These are phyloP conservation scores for Tetracladium maxilliforme DNA, from an alignment of 2,329 filamentous ascomycete genomes.

Conservation along the genomic window DNA sequence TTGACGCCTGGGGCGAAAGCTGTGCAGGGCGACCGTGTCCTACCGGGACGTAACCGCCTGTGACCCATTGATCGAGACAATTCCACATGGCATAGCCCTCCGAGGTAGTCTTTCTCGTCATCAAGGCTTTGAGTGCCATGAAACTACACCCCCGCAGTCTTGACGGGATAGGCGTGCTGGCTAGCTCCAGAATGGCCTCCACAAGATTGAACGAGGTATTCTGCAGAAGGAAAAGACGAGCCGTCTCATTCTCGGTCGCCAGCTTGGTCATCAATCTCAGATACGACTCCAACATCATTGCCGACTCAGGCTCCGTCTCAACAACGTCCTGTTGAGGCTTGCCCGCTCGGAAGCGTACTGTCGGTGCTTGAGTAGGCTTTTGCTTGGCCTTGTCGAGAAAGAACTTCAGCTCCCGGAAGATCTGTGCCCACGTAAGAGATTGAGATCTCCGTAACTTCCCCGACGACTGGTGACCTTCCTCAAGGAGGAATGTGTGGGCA, in stretches of 20 bases:
- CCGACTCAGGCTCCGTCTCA: slow-evolving; percentile 77
- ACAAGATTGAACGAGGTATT: slow-evolving; percentile 51
- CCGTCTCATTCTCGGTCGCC: slow-evolving; percentile 55
- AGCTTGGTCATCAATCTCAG: slow-evolving; percentile 77
- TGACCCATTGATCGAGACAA: slow-evolving; percentile 66
- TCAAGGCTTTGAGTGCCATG: slow-evolving; percentile 57
- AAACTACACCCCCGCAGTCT: slow-evolving; percentile 77
- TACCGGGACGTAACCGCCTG: slow-evolving; percentile 44
- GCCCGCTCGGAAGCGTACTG: slow-evolving; percentile 36
- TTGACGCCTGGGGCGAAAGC: slow-evolving; percentile 23
- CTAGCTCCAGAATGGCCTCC: slow-evolving; percentile 63
- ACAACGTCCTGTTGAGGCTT: slow-evolving; percentile 52
- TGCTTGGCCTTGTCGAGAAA: slow-evolving; percentile 71
- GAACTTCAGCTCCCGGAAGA: slow-evolving; percentile 78
- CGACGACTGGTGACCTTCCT: slow-evolving; percentile 61
- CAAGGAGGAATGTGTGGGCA: slow-evolving; percentile 78
- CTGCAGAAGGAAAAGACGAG: slow-evolving; percentile 60
- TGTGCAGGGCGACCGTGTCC: no score
- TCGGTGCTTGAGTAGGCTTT: slow-evolving; percentile 42
- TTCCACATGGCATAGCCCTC: slow-evolving; percentile 67
- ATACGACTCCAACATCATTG: slow-evolving; percentile 95
- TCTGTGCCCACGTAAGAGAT: slow-evolving; percentile 84
- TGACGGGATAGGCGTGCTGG: slow-evolving; percentile 60
- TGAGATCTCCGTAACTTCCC: slow-evolving; percentile 70
- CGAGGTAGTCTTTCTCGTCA: slow-evolving; percentile 55